Evolutionary conservation across 805 yeast species (phyloP).

Genomic region (Myxozyma nipponensis): DNA sequence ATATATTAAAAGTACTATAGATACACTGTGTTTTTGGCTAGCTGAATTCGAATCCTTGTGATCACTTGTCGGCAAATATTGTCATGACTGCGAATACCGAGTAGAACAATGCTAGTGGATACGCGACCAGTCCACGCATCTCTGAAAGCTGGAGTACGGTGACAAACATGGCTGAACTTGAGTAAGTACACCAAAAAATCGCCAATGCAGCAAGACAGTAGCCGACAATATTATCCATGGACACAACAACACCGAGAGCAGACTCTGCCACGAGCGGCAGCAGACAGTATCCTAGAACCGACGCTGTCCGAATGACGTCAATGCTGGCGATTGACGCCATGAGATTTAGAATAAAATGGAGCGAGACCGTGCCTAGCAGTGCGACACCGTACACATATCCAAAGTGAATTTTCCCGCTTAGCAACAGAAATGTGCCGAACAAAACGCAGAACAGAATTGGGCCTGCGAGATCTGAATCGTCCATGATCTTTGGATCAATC

Average conservation of each 20-base stretch:
- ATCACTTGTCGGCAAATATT: slow-evolving; percentile 55
- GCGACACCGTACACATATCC: slow-evolving; percentile 98
- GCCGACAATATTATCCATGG: slow-evolving; percentile 71
- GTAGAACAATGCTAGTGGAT: slow-evolving; percentile 88
- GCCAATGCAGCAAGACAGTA: slow-evolving; percentile 62
- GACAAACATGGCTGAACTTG: slow-evolving; percentile 90
- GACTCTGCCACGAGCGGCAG: slow-evolving; percentile 80
- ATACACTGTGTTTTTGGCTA: background rate
- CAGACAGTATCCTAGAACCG: slow-evolving; percentile 90
- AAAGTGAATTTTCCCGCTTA: slow-evolving; percentile 90
- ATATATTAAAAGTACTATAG: slow-evolving; percentile 1
- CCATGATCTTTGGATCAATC: slow-evolving; percentile 69
- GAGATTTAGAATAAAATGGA: slow-evolving; percentile 77
- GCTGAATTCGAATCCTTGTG: background rate
- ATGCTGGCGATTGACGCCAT: slow-evolving; percentile 58
- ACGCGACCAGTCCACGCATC: slow-evolving; percentile 86
- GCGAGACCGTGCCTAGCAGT: slow-evolving; percentile 77
- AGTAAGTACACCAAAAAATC: slow-evolving; percentile 85
- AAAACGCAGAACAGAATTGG: slow-evolving; percentile 84
- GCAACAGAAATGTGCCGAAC: slow-evolving; percentile 75
- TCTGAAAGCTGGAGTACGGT: slow-evolving; percentile 76
- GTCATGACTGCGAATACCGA: slow-evolving; percentile 95
- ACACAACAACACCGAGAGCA: slow-evolving; percentile 60
- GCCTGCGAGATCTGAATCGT: slow-evolving; percentile 92
- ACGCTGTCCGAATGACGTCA: slow-evolving; percentile 66